Evolutionary conservation across 805 yeast species (phyloP), one percentile per base, ranked within the genome.

Genomic region (Starmerella scarabaei): DNA sequence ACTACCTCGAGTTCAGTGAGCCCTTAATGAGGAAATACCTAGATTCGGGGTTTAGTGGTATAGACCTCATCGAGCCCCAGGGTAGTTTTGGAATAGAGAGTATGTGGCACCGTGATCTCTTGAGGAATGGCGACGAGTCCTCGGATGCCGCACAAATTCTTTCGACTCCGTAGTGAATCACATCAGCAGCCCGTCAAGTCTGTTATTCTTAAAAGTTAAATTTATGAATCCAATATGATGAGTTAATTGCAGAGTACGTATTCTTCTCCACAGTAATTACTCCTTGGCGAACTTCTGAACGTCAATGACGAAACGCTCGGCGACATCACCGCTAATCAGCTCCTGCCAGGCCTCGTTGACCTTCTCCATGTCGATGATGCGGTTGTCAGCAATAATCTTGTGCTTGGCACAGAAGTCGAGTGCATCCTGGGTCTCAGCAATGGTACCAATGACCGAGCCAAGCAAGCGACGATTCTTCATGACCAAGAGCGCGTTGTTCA

Each of bases 361-460:
- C 19, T 50, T 24, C 30, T 44, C 43, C 59, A 77, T 66, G 21
- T 72, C 72, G 38, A 78, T 61, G 21, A 65, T 62, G 59, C 77
- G 81, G 42, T 71, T 66, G 79, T 80, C 75, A 18, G 82, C 74
- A 44, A 63, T 65, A 53, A 79, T 64, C 26, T 65, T 60, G 50
- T 75, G 66, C 49, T 75, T 66, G 17, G 71, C 72, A 16, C 85
- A 80, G 43, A 80, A 54, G 30, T 73, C 63, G 50, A 80, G 65
- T 74, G 81, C 71, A 49, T 76, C 79, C 33, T 65, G 55, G 49
- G 79, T 78, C 61, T 79, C 86, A 37, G 58, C 58, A 56, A 75
- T 74, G 35, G 77, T 68, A 75, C 91, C 57, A 71, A 62, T 62
- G 41, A 66, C 64, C 11, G 84, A 75, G 7, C 80, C 66, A 35